Percentiles rank a stretch among this genome's conserved stretches.
Conservation (phyloP, 257 asterid species). For the Nicotiana otophora region DNA sequence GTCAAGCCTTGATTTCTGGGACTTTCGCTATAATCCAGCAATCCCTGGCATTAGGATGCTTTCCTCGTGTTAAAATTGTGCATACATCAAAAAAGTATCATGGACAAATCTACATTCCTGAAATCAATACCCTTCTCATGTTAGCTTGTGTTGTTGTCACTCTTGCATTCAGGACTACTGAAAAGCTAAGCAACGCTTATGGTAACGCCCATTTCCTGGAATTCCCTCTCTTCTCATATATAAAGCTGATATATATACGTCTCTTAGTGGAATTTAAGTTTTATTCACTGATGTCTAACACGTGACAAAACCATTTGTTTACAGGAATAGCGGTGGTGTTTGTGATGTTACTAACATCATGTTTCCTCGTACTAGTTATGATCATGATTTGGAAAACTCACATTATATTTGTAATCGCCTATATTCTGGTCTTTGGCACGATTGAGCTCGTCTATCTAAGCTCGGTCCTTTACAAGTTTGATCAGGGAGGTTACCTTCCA, state of each 20-base stretch:
- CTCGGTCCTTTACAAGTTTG: conserved; percentile 48
- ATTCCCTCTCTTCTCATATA: background rate
- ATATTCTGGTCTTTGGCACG: conserved; percentile 25
- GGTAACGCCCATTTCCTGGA: conserved; percentile 24
- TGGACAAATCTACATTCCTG: conserved; percentile 57
- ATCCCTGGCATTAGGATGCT: conserved; percentile 52
- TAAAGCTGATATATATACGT: too few relatives aligned
- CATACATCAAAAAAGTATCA: conserved; percentile 43
- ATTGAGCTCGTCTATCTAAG: conserved; percentile 41
- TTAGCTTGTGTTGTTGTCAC: conserved; percentile 43
- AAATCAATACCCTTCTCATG: conserved; percentile 49
- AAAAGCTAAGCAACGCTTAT: conserved; percentile 48
- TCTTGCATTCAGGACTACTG: conserved; percentile 35
- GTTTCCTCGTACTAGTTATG: conserved; percentile 46
- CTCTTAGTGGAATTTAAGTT: too few relatives aligned
- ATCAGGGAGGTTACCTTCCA: conserved; percentile 52
- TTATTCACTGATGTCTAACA: background rate
- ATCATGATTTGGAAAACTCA: conserved; percentile 60
- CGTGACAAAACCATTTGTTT: background rate
- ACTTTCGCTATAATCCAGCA: conserved; percentile 55
- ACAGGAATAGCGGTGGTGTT: conserved; percentile 57
- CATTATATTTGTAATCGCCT: conserved; percentile 25
- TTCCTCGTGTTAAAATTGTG: conserved; percentile 49
- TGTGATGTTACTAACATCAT: conserved; percentile 51
- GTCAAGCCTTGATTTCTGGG: conserved; percentile 62